phyloP scores from a whole-genome alignment of 768 basidiomycete species.

The Podaxis rugospora region DNA sequence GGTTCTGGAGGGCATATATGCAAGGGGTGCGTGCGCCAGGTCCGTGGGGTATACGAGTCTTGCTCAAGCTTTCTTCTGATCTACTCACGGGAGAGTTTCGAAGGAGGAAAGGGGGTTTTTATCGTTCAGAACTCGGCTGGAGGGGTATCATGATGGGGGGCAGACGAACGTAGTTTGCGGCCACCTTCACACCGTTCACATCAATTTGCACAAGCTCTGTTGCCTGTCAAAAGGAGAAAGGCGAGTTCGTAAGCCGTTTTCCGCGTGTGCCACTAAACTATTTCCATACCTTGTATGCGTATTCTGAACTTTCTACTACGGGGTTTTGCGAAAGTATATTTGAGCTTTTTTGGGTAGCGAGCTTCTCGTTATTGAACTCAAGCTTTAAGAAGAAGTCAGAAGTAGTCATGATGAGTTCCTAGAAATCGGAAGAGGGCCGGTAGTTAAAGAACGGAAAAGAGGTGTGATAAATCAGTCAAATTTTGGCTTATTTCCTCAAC shows the following conservation, averaged over 20 bases:
- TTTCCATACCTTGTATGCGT: constrained; percentile 47
- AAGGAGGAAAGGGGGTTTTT: constrained; percentile 3
- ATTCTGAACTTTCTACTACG: constrained; percentile 53
- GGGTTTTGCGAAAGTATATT: constrained; percentile 39
- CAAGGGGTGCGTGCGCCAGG: constrained; percentile 75
- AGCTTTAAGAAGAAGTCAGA: not conserved
- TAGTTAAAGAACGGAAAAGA: not conserved
- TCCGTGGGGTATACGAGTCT: constrained; percentile 72
- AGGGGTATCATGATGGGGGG: not conserved
- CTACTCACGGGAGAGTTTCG: constrained; percentile 29
- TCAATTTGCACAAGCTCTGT: constrained; percentile 58
- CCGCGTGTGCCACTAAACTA: not conserved
- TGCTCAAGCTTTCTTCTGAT: constrained; percentile 52
- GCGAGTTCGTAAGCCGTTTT: constrained; percentile 2
- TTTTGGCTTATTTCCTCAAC: constrained; percentile 8
- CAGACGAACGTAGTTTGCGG: constrained; percentile 59
- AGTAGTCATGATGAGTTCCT: not conserved
- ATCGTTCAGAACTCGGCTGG: constrained; percentile 1
- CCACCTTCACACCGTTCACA: constrained; percentile 53
- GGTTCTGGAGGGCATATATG: constrained; percentile 72
- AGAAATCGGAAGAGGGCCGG: not conserved
- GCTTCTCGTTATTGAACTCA: constrained; percentile 22
- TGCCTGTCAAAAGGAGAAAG: constrained; percentile 31
- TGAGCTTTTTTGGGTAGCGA: constrained; percentile 18
- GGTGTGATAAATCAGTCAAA: not conserved